Base-by-base conservation (phyloP, 768 basidiomycete genomes). In the Rubroboletus satanas region DNA sequence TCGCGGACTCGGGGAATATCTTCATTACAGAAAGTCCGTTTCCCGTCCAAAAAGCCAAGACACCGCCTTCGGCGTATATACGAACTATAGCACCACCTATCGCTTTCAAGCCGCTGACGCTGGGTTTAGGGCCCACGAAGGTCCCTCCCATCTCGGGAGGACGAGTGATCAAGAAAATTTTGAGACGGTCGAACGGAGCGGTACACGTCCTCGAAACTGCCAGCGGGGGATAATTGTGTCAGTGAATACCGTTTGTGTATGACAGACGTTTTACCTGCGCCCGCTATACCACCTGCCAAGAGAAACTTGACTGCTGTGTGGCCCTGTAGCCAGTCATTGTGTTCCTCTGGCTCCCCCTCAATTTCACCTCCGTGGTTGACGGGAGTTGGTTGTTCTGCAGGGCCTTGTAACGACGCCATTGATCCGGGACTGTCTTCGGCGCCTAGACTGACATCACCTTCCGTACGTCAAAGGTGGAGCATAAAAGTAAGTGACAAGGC, bases 1-100 rank as follows among this genome's bases (percentile, higher is more conserved):
- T 97, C 28, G 97, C 97, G 45, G 93, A 98, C 76, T 98, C 96
- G 5, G 95, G 95, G 59, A 98, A 90, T 59, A 98, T 97, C 77
- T 98, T 98, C 49, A 84, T 81, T 28, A 98, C 89, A 45, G 95
- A 98, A 51, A 99, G 77, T 35, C 87, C 88, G 66, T 93, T 97
- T 7, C 97, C 97, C n/a, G 94, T 93, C 96, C 97, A 99, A 70
- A 98, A 99, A 4, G 87, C 90, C 48, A 86, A 77, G 15, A 97
- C 73, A 7, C 94, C 94, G 32, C 93, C 93, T 71, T 98, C 93
- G 1, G 82, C 73, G 67, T 97, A 97, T 64, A 99, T 91, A 46
- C 87, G 83, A 32, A 77, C 74, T 31, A 94, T 77, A 4, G 94
- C 97, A 39, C 78, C 77, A 32, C 74, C 75, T 21, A 99, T 84